A percentile compares a stretch with the other conserved stretches of the same genome.
These are phyloP conservation scores for Leptomonas pyrrhocoris DNA, from an alignment of 208 protist species.

Conservation along the genomic window DNA sequence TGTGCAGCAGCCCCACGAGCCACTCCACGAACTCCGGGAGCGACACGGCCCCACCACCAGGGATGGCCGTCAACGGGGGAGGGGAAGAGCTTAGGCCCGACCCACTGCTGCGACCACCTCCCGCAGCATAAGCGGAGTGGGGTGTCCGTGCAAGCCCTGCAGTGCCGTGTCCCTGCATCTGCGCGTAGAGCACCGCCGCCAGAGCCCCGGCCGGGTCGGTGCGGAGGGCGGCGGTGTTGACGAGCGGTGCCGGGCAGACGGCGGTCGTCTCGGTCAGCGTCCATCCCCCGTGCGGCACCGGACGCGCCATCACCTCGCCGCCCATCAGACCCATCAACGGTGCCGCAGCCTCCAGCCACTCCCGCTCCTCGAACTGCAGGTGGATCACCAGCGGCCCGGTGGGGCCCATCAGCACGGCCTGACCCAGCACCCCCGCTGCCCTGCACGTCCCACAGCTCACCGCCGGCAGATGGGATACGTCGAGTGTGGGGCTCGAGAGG, in stretches of 20 bases:
- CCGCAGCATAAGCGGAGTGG: neutral
- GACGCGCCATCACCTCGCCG: neutral
- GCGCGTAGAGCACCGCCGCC: constrained; percentile 26
- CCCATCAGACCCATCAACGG: neutral
- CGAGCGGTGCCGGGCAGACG: constrained; percentile 18
- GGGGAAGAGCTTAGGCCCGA: neutral
- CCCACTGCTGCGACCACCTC: too few species aligned
- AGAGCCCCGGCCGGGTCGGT: constrained; percentile 9
- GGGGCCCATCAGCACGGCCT: constrained; percentile 66
- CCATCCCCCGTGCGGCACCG: neutral
- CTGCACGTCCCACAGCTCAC: constrained; percentile 54
- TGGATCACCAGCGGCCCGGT: constrained; percentile 67
- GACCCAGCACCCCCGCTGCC: constrained; percentile 39
- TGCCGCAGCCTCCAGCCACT: constrained; percentile 17
- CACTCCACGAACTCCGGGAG: constrained; percentile 54
- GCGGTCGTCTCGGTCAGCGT: constrained; percentile 13
- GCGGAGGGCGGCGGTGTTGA: constrained; percentile 8
- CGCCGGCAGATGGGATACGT: constrained; percentile 20
- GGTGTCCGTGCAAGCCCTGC: neutral
- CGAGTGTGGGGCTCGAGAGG: neutral
- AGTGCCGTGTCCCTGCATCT: constrained; percentile 14
- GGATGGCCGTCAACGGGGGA: constrained; percentile 2
- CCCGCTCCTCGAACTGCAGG: constrained; percentile 52
- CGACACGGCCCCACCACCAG: constrained; percentile 16
- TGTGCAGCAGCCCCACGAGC: constrained; percentile 48